These are phyloP conservation scores for Colletotrichum lini DNA, from an alignment of 2,329 filamentous ascomycete species.

Conservation along the genomic window DNA sequence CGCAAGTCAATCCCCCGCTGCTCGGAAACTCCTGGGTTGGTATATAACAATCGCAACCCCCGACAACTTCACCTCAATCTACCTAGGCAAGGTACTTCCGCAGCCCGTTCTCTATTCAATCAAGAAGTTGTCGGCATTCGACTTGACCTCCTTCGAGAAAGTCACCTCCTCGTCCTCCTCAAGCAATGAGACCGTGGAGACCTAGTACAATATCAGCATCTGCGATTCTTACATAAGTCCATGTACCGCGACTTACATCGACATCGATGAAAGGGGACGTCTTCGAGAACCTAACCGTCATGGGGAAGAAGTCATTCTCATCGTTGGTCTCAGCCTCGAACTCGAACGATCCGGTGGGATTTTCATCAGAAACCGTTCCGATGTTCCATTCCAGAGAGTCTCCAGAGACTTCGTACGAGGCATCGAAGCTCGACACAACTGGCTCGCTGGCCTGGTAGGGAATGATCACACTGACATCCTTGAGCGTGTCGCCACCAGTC, in stretches of 20 bases:
- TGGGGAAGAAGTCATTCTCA: conserved; percentile 98
- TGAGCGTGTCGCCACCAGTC: conserved; percentile 82
- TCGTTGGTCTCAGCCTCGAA: conserved; percentile 91
- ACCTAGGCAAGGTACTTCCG: conserved; percentile 17
- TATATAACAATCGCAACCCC: conserved; percentile 26
- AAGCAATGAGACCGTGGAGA: conserved; percentile 77
- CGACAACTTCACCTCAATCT: conserved; percentile 11
- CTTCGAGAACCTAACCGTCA: conserved; percentile 92
- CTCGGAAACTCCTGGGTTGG: conserved; percentile 39
- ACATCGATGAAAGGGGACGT: conserved; percentile 90
- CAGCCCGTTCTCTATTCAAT: conserved; percentile 72
- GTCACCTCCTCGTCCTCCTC: conserved; percentile 84
- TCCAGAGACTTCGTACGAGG: conserved; percentile 92
- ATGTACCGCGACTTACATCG: conserved; percentile 76
- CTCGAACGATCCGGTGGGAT: conserved; percentile 89
- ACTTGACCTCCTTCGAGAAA: conserved; percentile 87
- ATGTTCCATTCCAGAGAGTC: conserved; percentile 96
- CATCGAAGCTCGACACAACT: conserved; percentile 91
- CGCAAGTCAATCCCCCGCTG: conserved; percentile 37
- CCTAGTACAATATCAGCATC: conserved; percentile 54
- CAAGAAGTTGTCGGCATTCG: conserved; percentile 80
- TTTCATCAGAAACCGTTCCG: conserved; percentile 86
- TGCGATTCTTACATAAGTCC: not conserved
- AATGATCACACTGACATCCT: conserved; percentile 89
- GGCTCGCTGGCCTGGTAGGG: conserved; percentile 90